phyloP scores from a whole-genome alignment of 2,329 filamentous ascomycete genomes.

The Colletotrichum kahawae region DNA sequence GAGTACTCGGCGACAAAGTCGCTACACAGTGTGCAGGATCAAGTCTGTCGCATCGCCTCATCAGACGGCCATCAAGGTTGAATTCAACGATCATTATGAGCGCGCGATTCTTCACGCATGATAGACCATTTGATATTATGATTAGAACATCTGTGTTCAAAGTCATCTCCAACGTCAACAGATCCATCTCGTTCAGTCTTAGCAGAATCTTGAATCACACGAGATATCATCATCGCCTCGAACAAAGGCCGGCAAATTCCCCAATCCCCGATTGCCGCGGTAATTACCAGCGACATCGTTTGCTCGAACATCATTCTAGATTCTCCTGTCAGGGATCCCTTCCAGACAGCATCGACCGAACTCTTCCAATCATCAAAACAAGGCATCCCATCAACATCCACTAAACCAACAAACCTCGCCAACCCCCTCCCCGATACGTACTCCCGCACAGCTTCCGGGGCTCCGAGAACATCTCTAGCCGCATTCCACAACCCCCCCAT shows the following conservation, averaged over 20 bases:
- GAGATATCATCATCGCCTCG: not conserved
- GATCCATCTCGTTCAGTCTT: not conserved
- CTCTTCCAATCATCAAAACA: not conserved
- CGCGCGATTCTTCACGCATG: no score
- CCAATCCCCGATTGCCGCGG: not conserved
- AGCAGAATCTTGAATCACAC: not conserved
- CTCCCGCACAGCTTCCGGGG: not conserved
- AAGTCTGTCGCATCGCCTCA: no score
- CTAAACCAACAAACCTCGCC: not conserved
- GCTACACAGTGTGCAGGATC: not conserved
- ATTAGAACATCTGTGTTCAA: not conserved
- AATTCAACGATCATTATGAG: no score
- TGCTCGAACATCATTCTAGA: not conserved
- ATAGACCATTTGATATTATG: no score
- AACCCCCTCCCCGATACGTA: not conserved
- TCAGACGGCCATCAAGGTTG: not conserved
- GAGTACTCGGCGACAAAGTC: rapidly evolving
- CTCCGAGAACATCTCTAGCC: not conserved
- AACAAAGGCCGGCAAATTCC: not conserved
- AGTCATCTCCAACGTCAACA: rapidly evolving
- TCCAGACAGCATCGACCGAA: not conserved
- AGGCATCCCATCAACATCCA: not conserved
- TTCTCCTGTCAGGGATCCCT: not conserved
- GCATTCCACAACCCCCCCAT: not conserved
- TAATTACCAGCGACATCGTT: not conserved